Percentiles rank a stretch among this genome's conserved stretches.
Conservation (phyloP, 768 basidiomycete species). For the Mycena rebaudengoi region DNA sequence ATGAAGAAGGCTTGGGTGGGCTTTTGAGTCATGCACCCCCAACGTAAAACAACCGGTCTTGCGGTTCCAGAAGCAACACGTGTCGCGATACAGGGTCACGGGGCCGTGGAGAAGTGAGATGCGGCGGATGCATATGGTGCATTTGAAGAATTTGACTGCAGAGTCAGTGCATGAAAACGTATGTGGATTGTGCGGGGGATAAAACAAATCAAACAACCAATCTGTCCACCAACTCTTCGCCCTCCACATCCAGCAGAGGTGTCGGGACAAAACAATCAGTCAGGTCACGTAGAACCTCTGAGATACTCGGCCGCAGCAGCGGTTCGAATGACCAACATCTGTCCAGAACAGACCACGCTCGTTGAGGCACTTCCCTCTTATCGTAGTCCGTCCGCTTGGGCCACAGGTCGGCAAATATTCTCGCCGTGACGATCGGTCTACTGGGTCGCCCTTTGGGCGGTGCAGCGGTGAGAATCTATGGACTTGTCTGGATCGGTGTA, state of each 20-base stretch:
- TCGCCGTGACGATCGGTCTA: neutral
- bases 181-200: neutral
- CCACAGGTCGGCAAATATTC: neutral
- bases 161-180: neutral
- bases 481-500: neutral
- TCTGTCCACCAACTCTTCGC: neutral
- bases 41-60: too few species aligned
- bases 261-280: neutral
- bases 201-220: neutral
- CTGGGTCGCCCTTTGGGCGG: neutral
- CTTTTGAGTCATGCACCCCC: too few species aligned
- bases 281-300: neutral
- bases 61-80: too few species aligned
- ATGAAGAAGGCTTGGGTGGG: too few species aligned
- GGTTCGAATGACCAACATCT: constrained; percentile 4
- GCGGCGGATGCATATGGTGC: neutral
- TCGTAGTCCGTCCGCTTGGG: constrained; percentile 2
- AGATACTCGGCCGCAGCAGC: neutral
- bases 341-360: neutral
- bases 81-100: neutral
- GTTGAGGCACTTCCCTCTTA: neutral
- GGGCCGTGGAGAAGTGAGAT: neutral
- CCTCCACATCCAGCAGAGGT: neutral
- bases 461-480: neutral
- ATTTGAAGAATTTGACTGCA: neutral